Base-by-base conservation (phyloP, 768 basidiomycete species). In the Suillus sp. region DNA sequence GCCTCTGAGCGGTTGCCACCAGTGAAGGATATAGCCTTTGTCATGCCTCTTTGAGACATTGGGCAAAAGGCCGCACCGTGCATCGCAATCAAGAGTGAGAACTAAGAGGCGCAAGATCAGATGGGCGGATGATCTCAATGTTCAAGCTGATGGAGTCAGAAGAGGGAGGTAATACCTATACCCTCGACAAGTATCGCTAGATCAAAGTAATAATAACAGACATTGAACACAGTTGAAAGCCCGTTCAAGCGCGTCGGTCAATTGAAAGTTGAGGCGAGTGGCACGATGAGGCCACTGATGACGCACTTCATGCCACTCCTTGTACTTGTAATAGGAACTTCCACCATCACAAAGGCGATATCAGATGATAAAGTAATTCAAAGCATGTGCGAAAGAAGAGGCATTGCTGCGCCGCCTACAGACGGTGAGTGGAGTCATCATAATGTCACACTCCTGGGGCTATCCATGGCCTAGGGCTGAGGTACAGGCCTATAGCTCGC, bases 21-120 rank as follows among this genome's bases (percentile, higher is more conserved):
- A 57, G 38, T 35, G 34, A 64, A 43, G 18, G 48, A 53, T 50
- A 53, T 62, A 63, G 61, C 37, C 43, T 63, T 62, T 38, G 1
- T 9, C 13, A 25, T 38, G 50, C 63, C 62, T 47, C 57, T 58
- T 61, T 59, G 32, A 27, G 62, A 62, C 45, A 57, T 51, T 50
- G 64, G 69, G 62, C 65, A 62, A 70, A 69, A 66, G 75, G 30
- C 59, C 64, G 69, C 70, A 70, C 71, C 66, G 71, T 72, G 67
- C 70, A 64, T 53, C 51, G 34, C 58, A 61, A 20, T 43, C 14
- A 42, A 35, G 48, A 32, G 61, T n/a, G n/a, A n/a, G 37, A 58
- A 45, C 30, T 55, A 38, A 59, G 47, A 60, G 57, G 65, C 50
- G 65, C 59, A 32, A 62, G 47, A 66, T 67, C 64, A 38, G 60